Base-by-base conservation (phyloP, 805 yeast species). In the Starmerella asiatica region DNA sequence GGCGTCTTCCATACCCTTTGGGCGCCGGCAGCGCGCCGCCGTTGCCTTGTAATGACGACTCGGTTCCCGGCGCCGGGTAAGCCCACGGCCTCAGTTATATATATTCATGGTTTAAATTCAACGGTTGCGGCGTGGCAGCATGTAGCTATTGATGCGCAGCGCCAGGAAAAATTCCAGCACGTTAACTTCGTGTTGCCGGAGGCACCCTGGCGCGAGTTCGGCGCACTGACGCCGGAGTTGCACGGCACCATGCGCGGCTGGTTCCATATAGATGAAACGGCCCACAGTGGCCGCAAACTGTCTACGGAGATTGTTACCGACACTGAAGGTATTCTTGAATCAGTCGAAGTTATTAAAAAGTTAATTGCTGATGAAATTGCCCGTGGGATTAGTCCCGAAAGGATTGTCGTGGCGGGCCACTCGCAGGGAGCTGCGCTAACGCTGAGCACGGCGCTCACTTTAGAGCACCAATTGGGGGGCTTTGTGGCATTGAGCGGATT, bases 21-120 rank as follows among this genome's bases (percentile, higher is more conserved):
- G 26, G 26, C 11, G 9, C 26, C 26, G 11, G n/a, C n/a, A n/a
- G n/a, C n/a, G n/a, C n/a, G n/a, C n/a, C n/a, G n/a, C n/a, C n/a
- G n/a, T n/a, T n/a, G n/a, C n/a, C n/a, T n/a, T n/a, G n/a, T n/a
- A n/a, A n/a, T n/a, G n/a, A n/a, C n/a, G n/a, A n/a, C n/a, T n/a
- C n/a, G n/a, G n/a, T 23, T 23, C 26, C 26, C 26, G 7, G 26
- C 26, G 7, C 26, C 26, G 7, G 9, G 7, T 23, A 11, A 23
- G 9, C 16, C 27, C 16, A 16, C 74, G 1, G 78, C 82, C 1
- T 75, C 85, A 1, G 62, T 85, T 24, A 79, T 86, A 18, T 69
- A 85, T 43, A 55, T 82, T 39, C 97, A 91, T 57, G 97, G 98
- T 0, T 64, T 88, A n/a, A 97, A 97, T 6, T 97, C 86, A 57